phyloP scores from a whole-genome alignment of 2,329 filamentous ascomycete genomes.

The Penicillium decumbens region DNA sequence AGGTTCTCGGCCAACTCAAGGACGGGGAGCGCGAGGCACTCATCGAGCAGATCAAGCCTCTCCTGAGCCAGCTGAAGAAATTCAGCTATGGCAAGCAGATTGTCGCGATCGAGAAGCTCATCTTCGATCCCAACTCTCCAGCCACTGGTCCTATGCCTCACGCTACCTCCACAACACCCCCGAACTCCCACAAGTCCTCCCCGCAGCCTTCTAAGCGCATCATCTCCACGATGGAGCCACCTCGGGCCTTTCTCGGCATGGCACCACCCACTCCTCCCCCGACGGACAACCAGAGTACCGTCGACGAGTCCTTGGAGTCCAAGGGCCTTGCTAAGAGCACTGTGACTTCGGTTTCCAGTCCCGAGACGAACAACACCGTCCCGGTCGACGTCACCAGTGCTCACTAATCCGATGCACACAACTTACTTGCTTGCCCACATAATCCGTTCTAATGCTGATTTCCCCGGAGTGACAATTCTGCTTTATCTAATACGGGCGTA shows the following conservation, averaged over 20 bases:
- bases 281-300: conserved; percentile 62
- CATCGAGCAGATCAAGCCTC: conserved; percentile 59
- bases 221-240: conserved; percentile 35
- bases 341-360: conserved; percentile 31
- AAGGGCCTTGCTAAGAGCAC: conserved; percentile 35
- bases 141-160: conserved; percentile 26
- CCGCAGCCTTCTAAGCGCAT: conserved; percentile 34
- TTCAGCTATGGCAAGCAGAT: conserved; percentile 64
- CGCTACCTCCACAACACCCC: conserved; percentile 36
- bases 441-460: conserved; percentile 22
- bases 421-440: conserved; percentile 22
- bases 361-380: conserved; percentile 27
- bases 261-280: conserved; percentile 64
- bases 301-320: conserved; percentile 41
- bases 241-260: conserved; percentile 48
- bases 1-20: conserved; percentile 63
- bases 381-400: conserved; percentile 26
- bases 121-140: conserved; percentile 35
- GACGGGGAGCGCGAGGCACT: conserved; percentile 58
- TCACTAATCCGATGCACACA: conserved; percentile 28
- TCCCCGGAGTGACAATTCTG: conserved; percentile 16
- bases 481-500: conserved; percentile 35
- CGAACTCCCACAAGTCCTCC: conserved; percentile 39
- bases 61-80: conserved; percentile 60
- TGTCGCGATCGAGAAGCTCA: conserved; percentile 57